Percentiles rank a stretch among this genome's conserved stretches.
These are phyloP conservation scores for Pseudonectria foliicola DNA, from an alignment of 2,329 filamentous ascomycete genomes.

Conservation along the genomic window DNA sequence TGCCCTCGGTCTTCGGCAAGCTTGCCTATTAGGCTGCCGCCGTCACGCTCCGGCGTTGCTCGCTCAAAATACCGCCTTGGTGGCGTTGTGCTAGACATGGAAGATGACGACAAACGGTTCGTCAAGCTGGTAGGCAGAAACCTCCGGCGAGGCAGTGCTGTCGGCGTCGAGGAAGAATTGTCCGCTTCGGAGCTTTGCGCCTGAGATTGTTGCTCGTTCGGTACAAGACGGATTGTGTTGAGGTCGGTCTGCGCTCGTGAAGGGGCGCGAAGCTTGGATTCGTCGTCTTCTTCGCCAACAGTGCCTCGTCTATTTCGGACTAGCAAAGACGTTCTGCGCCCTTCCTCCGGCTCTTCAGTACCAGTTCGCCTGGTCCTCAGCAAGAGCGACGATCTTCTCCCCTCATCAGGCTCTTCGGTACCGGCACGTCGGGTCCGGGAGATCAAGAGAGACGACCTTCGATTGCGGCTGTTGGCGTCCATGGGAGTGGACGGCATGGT, in stretches of 20 bases:
- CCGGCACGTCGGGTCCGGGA: constrained; percentile 36
- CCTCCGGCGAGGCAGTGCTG: constrained; percentile 45
- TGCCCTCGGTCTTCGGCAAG: constrained; percentile 19
- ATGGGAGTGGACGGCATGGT: constrained; percentile 34
- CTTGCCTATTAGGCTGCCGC: constrained; percentile 19
- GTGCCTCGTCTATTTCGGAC: constrained; percentile 40
- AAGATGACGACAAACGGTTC: constrained; percentile 34
- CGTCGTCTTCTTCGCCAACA: constrained; percentile 42
- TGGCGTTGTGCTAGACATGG: constrained; percentile 30
- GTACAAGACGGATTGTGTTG: constrained; percentile 28
- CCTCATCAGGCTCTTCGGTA: constrained; percentile 42
- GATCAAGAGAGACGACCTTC: constrained; percentile 41
- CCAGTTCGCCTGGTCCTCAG: constrained; percentile 39
- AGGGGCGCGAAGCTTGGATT: constrained; percentile 45
- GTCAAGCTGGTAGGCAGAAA: constrained; percentile 42
- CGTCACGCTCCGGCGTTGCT: constrained; percentile 34
- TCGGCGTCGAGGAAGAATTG: constrained; percentile 4
- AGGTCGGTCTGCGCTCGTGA: constrained; percentile 54
- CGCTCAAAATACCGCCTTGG: constrained; percentile 45
- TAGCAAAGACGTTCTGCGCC: constrained; percentile 35
- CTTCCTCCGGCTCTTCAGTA: constrained; percentile 43
- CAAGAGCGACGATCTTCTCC: constrained; percentile 35
- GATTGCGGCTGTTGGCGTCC: constrained; percentile 31
- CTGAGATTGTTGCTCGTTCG: constrained; percentile 20
- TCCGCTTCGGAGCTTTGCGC: constrained; percentile 16